Base-by-base conservation (phyloP, 352 stramenopile genomes). In the Phytophthora hybrid region DNA sequence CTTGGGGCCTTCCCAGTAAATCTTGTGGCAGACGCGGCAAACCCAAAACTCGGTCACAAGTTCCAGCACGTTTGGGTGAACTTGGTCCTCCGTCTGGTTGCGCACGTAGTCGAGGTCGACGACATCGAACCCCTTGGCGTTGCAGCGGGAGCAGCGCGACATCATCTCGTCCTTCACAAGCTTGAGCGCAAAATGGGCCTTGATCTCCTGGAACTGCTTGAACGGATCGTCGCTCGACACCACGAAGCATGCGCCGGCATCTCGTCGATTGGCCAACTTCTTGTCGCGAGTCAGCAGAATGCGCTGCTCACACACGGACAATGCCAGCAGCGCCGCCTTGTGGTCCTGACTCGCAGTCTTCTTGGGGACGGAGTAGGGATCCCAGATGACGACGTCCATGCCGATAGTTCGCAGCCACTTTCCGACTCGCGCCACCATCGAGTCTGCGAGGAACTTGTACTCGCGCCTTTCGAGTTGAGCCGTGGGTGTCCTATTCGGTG, bases 1-100 rank as follows among this genome's bases (percentile, higher is more conserved):
- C 77, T 95, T 95, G 44, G 87, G 88, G 13, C 88, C 87, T 61
- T 91, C 88, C 88, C 87, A 94, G 61, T 87, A 95, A 32, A 95
- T 77, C 46, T 93, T 89, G 53, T 80, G 74, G 76, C 88, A 94
- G 41, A 75, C 70, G 0, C 77, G 66, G 61, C 88, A 95, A 52
- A 88, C 79, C 78, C 84, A 95, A 37, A 90, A 94, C 59, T 93
- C 84, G 14, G 76, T 81, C 53, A 93, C 82, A 10, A 88, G 49
- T 55, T 88, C 74, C 4, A 93, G 62, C 31, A 93, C 88, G 23
- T 82, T 81, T 1, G 67, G 70, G 44, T 85, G 80, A n/a, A 92
- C 83, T 3, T 83, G 79, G 46, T 87, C 84, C 16, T 83, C 71
- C 7, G 79, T 88, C 66, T 90, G 81, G 13, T 62, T 73, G 52